Conservation (phyloP, 345 rosid genomes). For the Salix dunnii region DNA sequence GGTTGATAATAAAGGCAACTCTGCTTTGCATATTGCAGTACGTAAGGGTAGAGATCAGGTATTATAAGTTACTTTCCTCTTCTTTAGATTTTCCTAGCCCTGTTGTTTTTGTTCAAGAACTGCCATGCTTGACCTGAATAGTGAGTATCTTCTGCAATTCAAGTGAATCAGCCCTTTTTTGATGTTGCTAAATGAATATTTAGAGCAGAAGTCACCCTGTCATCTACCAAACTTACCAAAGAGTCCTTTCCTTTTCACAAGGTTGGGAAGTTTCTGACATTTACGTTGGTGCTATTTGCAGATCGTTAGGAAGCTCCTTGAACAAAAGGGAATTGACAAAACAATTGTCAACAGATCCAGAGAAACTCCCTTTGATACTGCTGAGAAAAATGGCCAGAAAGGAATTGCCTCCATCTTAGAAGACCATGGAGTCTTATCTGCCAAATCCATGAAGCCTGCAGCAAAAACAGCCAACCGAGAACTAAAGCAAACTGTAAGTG, state of each 20-base stretch:
- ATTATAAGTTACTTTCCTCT: conserved; percentile 3
- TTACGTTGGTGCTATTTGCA: conserved; percentile 32
- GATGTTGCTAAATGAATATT: neutral
- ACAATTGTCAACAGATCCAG: conserved; percentile 51
- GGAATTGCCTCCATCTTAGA: conserved; percentile 48
- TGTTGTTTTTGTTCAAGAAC: neutral
- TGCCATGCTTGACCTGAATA: neutral
- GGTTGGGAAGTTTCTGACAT: conserved; percentile 2
- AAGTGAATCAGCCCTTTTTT: neutral
- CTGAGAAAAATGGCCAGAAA: conserved; percentile 53
- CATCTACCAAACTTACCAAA: neutral
- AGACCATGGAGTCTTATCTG: conserved; percentile 49
- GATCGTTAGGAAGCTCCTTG: conserved; percentile 52
- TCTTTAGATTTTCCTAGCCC: neutral
- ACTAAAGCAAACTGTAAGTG: conserved; percentile 82
- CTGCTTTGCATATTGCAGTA: conserved; percentile 74
- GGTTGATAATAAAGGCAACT: conserved; percentile 70
- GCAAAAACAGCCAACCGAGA: conserved; percentile 41
- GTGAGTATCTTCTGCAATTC: neutral
- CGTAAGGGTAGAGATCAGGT: conserved; percentile 77
- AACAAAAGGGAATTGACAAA: conserved; percentile 44
- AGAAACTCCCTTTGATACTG: conserved; percentile 71
- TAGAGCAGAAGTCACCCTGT: neutral
- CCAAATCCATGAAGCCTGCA: conserved; percentile 50
- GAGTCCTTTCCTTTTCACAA: neutral